A percentile compares a stretch with the other conserved stretches of the same genome.
Conservation (phyloP, 73 alveolate genomes). For the Durusdinium trenchii region DNA sequence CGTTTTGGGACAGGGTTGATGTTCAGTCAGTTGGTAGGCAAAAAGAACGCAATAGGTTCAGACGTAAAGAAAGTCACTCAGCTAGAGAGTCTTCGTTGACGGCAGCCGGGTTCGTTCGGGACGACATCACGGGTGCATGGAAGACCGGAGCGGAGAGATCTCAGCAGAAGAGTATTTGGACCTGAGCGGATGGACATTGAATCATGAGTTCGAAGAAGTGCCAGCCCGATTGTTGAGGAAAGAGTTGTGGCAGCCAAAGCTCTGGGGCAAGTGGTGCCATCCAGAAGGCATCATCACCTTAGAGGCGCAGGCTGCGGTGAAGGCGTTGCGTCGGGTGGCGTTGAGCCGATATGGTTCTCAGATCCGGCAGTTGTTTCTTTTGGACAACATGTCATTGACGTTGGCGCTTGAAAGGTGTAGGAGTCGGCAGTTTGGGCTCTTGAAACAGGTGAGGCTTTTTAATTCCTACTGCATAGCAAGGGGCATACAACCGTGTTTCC, state of each 20-base stretch:
- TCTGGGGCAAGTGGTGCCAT: neutral
- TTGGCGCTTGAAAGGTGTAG: conserved; percentile 6
- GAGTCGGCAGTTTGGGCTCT: neutral
- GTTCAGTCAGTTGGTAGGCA: neutral
- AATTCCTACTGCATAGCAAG: neutral
- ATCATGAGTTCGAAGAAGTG: neutral
- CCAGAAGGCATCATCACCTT: neutral
- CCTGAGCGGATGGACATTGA: neutral
- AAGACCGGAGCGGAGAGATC: neutral
- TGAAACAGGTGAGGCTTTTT: neutral
- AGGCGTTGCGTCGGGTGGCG: conserved; percentile 4
- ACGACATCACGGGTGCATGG: neutral
- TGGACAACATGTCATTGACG: neutral
- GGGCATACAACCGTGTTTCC: neutral
- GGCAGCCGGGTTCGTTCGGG: neutral
- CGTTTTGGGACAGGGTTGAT: neutral
- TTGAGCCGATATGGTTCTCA: neutral
- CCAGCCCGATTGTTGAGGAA: neutral
- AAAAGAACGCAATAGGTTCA: neutral
- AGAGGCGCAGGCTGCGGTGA: neutral
- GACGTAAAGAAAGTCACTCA: neutral
- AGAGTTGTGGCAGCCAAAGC: neutral
- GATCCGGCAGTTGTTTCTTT: conserved; percentile 2
- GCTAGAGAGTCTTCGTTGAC: neutral
- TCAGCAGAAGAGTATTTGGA: neutral